phyloP scores from a whole-genome alignment of 805 yeast genomes.

The Candida gorgasii region DNA sequence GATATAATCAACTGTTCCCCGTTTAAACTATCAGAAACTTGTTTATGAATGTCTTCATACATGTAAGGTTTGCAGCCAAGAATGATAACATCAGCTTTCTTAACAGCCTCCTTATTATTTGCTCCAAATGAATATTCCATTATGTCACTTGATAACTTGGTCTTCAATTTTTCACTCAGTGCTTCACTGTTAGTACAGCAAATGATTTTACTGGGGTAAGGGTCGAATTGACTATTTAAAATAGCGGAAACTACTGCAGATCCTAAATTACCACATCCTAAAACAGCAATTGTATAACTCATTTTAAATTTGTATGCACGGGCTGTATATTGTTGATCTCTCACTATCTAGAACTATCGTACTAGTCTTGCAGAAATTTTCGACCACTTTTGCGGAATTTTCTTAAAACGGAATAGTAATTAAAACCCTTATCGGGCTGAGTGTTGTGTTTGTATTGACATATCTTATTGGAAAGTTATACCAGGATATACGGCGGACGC shows the following conservation, averaged over 20 bases:
- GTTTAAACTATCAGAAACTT: slow-evolving; percentile 46
- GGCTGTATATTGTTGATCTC: no score
- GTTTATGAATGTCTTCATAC: slow-evolving; percentile 59
- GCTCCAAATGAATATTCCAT: slow-evolving; percentile 53
- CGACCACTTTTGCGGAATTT: slow-evolving; percentile 3
- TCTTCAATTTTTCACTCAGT: slow-evolving; percentile 44
- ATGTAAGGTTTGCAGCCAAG: slow-evolving; percentile 89
- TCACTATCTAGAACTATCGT: no score
- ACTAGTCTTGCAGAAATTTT: background rate
- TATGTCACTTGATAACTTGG: slow-evolving; percentile 39
- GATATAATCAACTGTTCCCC: slow-evolving; percentile 69
- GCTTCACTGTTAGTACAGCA: slow-evolving; percentile 64
- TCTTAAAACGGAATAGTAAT: slow-evolving; percentile 10
- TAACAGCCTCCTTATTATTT: slow-evolving; percentile 59
- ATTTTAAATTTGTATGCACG: no score
- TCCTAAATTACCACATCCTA: slow-evolving; percentile 97
- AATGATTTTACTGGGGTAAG: slow-evolving; percentile 69
- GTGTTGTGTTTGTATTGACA: no score
- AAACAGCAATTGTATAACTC: slow-evolving; percentile 64
- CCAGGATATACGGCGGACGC: no score
- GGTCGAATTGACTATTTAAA: slow-evolving; percentile 46
- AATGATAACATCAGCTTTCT: slow-evolving; percentile 65
- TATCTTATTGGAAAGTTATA: no score
- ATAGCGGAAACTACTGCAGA: slow-evolving; percentile 87
- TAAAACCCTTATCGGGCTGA: slow-evolving; percentile 3